Conservation (phyloP, 192 early-diverging fungal species). For the Coemansia sp. region DNA sequence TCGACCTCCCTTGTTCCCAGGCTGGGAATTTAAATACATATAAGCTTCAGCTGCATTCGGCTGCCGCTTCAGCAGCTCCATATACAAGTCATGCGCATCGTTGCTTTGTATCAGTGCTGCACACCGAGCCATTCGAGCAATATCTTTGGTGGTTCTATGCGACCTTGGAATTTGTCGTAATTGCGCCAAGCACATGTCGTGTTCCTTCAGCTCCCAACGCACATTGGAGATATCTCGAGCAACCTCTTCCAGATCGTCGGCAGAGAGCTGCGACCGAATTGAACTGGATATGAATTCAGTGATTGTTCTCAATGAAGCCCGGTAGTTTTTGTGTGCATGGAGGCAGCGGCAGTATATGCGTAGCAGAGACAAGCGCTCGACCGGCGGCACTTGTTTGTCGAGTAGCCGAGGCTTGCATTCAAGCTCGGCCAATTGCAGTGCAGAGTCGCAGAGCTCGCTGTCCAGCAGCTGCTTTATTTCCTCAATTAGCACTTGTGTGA, state of each 20-base stretch:
- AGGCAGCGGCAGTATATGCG: constrained; percentile 20
- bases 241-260: constrained; percentile 26
- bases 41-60: constrained; percentile 40
- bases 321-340: constrained; percentile 19
- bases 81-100: constrained; percentile 28
- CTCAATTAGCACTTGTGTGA: constrained; percentile 16
- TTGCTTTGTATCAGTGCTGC: constrained; percentile 22
- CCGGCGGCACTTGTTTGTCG: constrained; percentile 3
- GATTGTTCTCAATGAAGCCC: constrained; percentile 19
- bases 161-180: constrained; percentile 44
- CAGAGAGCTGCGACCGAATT: constrained; percentile 14
- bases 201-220: constrained; percentile 39
- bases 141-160: constrained; percentile 23
- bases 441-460: constrained; percentile 42
- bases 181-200: constrained; percentile 48
- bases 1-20: not conserved
- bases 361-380: constrained; percentile 24
- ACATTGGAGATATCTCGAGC: constrained; percentile 38
- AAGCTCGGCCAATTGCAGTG: constrained; percentile 43
- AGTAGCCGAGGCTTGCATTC: constrained; percentile 26
- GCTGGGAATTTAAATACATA: constrained; percentile 7
- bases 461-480: constrained; percentile 42
- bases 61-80: constrained; percentile 25
- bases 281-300: constrained; percentile 33
- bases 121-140: constrained; percentile 40